Base-by-base conservation (phyloP, 2,329 filamentous ascomycete species). In the Sphaerulina musiva region DNA sequence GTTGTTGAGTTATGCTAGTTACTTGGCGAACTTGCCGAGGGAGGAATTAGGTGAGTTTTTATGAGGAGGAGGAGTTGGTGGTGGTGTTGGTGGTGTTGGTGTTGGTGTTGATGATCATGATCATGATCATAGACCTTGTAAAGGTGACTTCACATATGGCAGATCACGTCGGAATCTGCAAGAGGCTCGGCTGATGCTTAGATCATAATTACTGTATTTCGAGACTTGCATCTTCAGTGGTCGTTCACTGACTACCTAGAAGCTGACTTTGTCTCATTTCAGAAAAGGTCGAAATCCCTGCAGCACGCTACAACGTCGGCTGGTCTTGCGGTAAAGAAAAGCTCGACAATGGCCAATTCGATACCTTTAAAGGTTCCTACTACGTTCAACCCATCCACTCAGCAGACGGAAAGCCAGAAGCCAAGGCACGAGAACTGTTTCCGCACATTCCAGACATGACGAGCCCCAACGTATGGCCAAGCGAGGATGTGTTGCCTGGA, bases 381-480 rank as follows among this genome's bases (percentile, higher is more conserved):
- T 93, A 92, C 68, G 86, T 87, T 64, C 90, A 92, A 72, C 62
- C 66, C 0, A 60, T 68, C n/a, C 72, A 88, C 56, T 79, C 87
- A 62, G 74, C 81, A 0, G 67, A 71, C 1, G 51, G 39, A n/a
- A 38, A 32, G n/a, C 77, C 87, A 6, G 78, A 83, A 49, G 82
- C 80, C 58, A 84, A 84, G 14, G 67, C 67, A 7, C 72, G 73
- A 38, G 64, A 73, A 11, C 68, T 72, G 57, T 79, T 77, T 58
- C 85, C 86, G 0, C 81, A 85, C 54, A 88, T 95, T 64, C 84
- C 89, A 2, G 91, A 95, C 71, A 96, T 97, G 71, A 86, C 93
- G 1, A 85, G 87, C 4, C 84, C 88, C 0, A 97, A 96, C 68
- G 79, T 95, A 54, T 98, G 93, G 93, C 93, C 92, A 0, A 71